phyloP scores from a whole-genome alignment of 352 stramenopile genomes.

The Phytopythium oedochilum region DNA sequence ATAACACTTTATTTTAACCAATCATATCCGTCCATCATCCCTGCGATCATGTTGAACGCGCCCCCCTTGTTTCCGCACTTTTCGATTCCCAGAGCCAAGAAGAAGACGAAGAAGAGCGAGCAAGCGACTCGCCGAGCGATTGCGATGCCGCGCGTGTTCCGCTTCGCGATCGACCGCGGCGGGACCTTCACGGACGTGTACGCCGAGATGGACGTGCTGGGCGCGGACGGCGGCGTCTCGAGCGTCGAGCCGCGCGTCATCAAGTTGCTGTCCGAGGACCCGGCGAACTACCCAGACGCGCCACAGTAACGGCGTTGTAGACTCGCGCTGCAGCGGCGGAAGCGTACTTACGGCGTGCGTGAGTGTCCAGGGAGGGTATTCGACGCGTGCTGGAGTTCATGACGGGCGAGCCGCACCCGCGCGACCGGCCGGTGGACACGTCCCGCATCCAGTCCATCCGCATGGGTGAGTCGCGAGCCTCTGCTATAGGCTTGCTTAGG shows the following conservation, averaged over 20 bases:
- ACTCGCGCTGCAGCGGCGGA: neutral
- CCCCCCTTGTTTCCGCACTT: no score
- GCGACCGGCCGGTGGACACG: slow-evolving; percentile 84
- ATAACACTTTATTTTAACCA: no score
- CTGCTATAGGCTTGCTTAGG: no score
- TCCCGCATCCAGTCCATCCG: slow-evolving; percentile 93
- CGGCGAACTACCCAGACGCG: slow-evolving; percentile 96
- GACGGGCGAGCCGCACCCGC: slow-evolving; percentile 80
- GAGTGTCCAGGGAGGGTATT: slow-evolving; percentile 80
- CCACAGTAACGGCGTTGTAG: slow-evolving; percentile 89
- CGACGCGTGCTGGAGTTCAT: slow-evolving; percentile 94
- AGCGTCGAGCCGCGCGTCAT: slow-evolving; percentile 80
- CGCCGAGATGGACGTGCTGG: slow-evolving; percentile 86
- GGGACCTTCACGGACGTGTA: slow-evolving; percentile 99
- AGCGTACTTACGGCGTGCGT: neutral
- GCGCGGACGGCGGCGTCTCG: slow-evolving; percentile 39
- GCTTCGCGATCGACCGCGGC: slow-evolving; percentile 97
- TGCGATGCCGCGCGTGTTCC: slow-evolving; percentile 68
- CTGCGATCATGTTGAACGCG: no score
- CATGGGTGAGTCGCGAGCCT: slow-evolving; percentile 80
- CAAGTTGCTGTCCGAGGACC: slow-evolving; percentile 98
- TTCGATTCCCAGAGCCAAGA: no score
- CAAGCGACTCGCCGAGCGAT: no score
- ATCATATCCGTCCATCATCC: no score
- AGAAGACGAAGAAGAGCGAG: no score